phyloP scores from a whole-genome alignment of 1,284 basidiomycete genomes.

The Neotropicomus parvogracilis region DNA sequence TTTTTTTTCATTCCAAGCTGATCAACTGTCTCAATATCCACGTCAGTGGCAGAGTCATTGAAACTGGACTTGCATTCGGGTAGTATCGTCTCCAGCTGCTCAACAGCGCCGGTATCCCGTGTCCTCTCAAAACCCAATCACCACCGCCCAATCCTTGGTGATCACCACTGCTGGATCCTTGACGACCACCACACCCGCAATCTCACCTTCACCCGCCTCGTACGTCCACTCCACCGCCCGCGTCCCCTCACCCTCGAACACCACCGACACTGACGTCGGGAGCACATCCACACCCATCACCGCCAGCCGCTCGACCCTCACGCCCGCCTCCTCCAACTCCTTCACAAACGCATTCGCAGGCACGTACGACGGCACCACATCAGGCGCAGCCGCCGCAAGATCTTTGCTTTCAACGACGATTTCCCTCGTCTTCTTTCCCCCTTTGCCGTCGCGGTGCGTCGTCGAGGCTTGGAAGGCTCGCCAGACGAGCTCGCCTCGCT shows the following conservation, averaged over 20 bases:
- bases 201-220: constrained; percentile 45
- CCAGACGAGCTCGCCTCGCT: constrained; percentile 81
- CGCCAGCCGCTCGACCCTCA: constrained; percentile 78
- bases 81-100: too few relatives aligned
- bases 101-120: too few relatives aligned
- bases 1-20: background rate
- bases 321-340: constrained; percentile 49
- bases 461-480: constrained; percentile 64
- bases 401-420: constrained; percentile 55
- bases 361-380: constrained; percentile 52
- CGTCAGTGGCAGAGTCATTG: background rate
- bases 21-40: background rate
- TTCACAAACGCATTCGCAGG: constrained; percentile 66
- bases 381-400: constrained; percentile 45
- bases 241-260: constrained; percentile 45
- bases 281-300: constrained; percentile 68
- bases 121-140: constrained; percentile 30
- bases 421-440: constrained; percentile 27
- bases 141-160: constrained; percentile 69
- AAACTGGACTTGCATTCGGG: too few relatives aligned
- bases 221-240: constrained; percentile 40
- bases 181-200: constrained; percentile 62
- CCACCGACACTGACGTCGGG: constrained; percentile 57
- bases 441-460: constrained; percentile 17
- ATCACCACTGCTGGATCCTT: constrained; percentile 77